Evolutionary conservation across 495 filamentous ascomycete genomes (phyloP).

Genomic region (Aspergillus nidulans): DNA sequence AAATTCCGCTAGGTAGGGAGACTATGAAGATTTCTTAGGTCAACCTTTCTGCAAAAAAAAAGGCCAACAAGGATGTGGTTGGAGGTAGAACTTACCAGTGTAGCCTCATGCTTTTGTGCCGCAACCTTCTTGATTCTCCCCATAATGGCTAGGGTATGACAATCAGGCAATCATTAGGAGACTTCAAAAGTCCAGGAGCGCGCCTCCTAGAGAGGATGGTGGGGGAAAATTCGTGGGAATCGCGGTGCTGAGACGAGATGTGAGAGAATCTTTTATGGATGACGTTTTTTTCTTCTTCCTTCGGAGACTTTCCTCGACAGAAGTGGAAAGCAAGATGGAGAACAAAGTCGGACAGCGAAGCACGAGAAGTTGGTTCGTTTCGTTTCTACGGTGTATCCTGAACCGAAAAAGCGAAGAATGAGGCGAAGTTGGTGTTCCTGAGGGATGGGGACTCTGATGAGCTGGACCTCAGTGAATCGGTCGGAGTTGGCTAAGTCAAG

Average conservation of each 20-base stretch:
- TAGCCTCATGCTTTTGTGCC: conserved; percentile 87
- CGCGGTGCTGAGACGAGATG: conserved; percentile 33
- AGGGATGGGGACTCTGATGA: conserved; percentile 18
- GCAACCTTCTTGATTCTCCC: conserved; percentile 97
- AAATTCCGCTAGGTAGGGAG: conserved; percentile 78
- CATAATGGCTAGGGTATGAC: conserved; percentile 51
- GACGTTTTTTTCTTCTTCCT: conserved; percentile 36
- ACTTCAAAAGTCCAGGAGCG: conserved; percentile 25
- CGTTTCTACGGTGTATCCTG: not conserved
- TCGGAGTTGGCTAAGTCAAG: conserved; percentile 8
- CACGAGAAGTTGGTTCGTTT: not conserved
- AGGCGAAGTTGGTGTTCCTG: conserved; percentile 2
- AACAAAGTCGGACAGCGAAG: too few relatives aligned
- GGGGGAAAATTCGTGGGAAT: conserved; percentile 27
- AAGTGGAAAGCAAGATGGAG: conserved; percentile 22
- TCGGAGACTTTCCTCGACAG: conserved; percentile 27
- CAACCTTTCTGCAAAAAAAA: conserved; percentile 13
- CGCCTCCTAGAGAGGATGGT: conserved; percentile 30
- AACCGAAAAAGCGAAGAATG: conserved; percentile 9
- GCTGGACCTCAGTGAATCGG: conserved; percentile 18
- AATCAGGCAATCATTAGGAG: conserved; percentile 47
- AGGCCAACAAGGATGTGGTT: not conserved
- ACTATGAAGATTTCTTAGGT: conserved; percentile 51
- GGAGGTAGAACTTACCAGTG: conserved; percentile 62
- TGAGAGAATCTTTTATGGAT: conserved; percentile 42